A percentile compares a stretch with the other conserved stretches of the same genome.
phyloP scores from a whole-genome alignment of 164 flowering plant species.

The Stephania japonica region DNA sequence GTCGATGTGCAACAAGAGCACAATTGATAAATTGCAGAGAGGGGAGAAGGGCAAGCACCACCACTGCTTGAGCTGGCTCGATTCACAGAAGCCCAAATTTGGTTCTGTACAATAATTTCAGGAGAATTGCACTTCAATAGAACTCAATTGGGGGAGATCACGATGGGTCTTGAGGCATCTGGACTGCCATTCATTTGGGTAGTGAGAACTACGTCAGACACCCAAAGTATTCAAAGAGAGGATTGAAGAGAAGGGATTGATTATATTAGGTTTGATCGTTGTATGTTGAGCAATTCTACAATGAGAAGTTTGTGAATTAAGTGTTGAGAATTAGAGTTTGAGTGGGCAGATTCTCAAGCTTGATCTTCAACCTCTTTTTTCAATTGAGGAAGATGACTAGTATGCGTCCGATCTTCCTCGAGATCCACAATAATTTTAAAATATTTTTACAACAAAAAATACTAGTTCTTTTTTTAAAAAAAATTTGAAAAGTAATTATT shows the following conservation, averaged over 20 bases:
- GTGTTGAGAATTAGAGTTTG: background rate
- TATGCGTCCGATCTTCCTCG: too few species aligned
- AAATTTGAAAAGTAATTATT: too few species aligned
- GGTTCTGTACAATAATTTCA: constrained; percentile 4
- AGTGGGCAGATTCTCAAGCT: too few species aligned
- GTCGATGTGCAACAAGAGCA: background rate
- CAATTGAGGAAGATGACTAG: too few species aligned
- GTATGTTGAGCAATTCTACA: background rate
- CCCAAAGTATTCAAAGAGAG: constrained; percentile 5
- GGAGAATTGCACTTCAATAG: background rate
- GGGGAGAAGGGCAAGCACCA: too few species aligned
- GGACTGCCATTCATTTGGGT: constrained; percentile 6
- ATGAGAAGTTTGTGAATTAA: background rate
- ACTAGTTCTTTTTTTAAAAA: too few species aligned
- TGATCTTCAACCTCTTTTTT: too few species aligned
- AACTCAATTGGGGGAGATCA: background rate
- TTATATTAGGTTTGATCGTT: constrained; percentile 1
- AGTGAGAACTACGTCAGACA: background rate
- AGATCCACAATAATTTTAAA: too few species aligned
- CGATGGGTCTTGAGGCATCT: constrained; percentile 7
- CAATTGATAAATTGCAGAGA: too few species aligned
- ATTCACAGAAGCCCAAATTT: constrained; percentile 1
- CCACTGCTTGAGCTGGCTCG: constrained; percentile 7
- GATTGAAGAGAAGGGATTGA: constrained; percentile 7
- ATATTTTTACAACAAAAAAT: too few species aligned